These are phyloP conservation scores for Penicillium sp. DNA, from an alignment of 2,329 filamentous ascomycete species.

Conservation along the genomic window DNA sequence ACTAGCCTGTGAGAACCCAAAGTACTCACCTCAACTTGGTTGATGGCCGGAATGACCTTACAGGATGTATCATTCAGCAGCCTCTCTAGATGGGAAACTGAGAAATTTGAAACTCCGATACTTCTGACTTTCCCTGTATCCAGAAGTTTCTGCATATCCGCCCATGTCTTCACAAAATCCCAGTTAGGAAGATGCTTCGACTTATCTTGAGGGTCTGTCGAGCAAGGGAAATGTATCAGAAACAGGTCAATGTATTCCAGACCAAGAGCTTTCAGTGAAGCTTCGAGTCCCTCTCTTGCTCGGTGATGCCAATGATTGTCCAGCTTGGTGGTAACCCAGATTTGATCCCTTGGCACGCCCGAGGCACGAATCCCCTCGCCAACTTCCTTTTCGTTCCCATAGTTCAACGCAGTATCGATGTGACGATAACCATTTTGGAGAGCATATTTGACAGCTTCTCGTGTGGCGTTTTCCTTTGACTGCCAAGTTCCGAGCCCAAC, in stretches of 20 bases:
- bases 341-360: constrained; percentile 39
- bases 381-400: constrained; percentile 50
- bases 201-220: constrained; percentile 9
- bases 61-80: constrained; percentile 64
- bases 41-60: constrained; percentile 65
- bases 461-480: constrained; percentile 61
- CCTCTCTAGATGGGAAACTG: constrained; percentile 72
- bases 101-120: constrained; percentile 82
- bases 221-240: constrained; percentile 33
- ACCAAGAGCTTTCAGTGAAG: constrained; percentile 31
- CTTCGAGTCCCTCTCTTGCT: constrained; percentile 31
- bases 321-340: constrained; percentile 41
- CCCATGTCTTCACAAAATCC: constrained; percentile 63
- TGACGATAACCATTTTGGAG: constrained; percentile 57
- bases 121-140: constrained; percentile 63
- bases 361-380: constrained; percentile 38
- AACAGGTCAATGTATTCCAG: constrained; percentile 40
- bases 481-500: constrained; percentile 59
- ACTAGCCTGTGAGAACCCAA: constrained; percentile 61
- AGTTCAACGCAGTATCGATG: constrained; percentile 55
- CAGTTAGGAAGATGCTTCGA: constrained; percentile 31
- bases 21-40: constrained; percentile 72
- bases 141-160: constrained; percentile 31
- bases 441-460: constrained; percentile 51
- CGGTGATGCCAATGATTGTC: constrained; percentile 35